phyloP scores from a whole-genome alignment of 2,329 filamentous ascomycete species.

The Penicillium glabrum region DNA sequence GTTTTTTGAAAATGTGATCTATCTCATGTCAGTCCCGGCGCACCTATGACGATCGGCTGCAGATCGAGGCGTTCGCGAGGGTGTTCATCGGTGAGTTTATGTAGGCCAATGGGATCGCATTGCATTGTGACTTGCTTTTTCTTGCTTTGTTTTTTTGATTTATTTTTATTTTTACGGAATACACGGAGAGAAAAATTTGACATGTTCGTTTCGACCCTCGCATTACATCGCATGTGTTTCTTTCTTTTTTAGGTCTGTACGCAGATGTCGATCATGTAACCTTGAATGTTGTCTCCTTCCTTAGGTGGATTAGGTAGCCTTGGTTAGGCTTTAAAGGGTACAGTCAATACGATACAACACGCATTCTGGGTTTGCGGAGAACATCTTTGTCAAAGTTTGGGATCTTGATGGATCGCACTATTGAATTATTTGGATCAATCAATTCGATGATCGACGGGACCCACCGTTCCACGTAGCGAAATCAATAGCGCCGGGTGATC shows the following conservation, averaged over 20 bases:
- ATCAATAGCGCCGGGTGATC: slow-evolving; percentile 19
- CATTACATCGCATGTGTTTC: neutral
- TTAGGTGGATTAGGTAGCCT: neutral
- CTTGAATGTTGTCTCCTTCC: neutral
- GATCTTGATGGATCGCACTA: slow-evolving; percentile 14
- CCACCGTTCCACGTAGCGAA: slow-evolving; percentile 14
- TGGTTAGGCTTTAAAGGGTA: neutral
- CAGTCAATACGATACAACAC: neutral
- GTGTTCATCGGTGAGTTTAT: slow-evolving; percentile 7
- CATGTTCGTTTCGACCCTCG: neutral
- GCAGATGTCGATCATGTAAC: neutral
- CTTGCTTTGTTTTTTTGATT: neutral
- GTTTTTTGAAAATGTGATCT: slow-evolving; percentile 17
- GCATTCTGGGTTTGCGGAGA: neutral
- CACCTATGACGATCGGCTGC: slow-evolving; percentile 12
- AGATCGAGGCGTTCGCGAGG: slow-evolving; percentile 14
- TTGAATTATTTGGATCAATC: slow-evolving; percentile 14
- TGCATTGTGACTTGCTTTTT: neutral
- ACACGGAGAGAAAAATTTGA: neutral
- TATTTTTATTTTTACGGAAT: neutral
- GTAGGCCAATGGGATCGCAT: slow-evolving; percentile 1
- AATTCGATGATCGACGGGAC: slow-evolving; percentile 15
- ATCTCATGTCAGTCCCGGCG: slow-evolving; percentile 22
- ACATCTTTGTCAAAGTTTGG: neutral
- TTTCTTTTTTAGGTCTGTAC: neutral